Conservation (phyloP, 2,329 filamentous ascomycete genomes). For the Diaporthe sp. region DNA sequence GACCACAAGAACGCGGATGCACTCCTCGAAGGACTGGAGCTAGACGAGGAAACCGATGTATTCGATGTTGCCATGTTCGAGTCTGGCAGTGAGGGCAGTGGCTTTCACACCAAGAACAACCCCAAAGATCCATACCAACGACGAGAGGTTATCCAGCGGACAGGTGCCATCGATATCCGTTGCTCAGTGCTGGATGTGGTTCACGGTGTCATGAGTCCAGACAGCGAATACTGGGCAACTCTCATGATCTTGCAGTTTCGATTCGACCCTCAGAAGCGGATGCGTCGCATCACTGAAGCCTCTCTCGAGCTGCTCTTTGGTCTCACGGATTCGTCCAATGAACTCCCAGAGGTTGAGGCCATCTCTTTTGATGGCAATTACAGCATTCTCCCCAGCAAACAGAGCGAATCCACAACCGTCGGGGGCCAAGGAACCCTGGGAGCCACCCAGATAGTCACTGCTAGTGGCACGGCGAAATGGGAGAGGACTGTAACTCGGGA, state of each 20-base stretch:
- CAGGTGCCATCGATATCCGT: constrained; percentile 41
- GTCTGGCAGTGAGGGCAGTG: background rate
- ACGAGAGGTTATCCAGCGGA: constrained; percentile 32
- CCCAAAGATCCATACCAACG: constrained; percentile 4
- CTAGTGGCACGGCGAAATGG: constrained; percentile 7
- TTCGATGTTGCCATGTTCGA: background rate
- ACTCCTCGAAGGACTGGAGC: background rate
- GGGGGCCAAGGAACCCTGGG: background rate
- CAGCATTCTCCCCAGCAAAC: background rate
- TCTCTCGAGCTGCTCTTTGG: constrained; percentile 39
- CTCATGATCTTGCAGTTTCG: constrained; percentile 41
- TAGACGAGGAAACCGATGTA: background rate
- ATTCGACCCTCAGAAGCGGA: constrained; percentile 40
- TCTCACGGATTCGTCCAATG: constrained; percentile 8
- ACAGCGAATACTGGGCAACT: constrained; percentile 38
- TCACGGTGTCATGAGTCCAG: constrained; percentile 39
- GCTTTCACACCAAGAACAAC: constrained; percentile 12
- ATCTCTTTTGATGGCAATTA: constrained; percentile 15
- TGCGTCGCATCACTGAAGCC: constrained; percentile 40
- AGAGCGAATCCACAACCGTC: background rate
- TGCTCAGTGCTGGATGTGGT: constrained; percentile 41
- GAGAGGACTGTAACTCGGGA: constrained; percentile 35
- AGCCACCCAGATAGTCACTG: background rate
- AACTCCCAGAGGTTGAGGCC: constrained; percentile 10
- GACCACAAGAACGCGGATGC: background rate